Percentiles rank a stretch among this genome's conserved stretches.
These are phyloP conservation scores for Erodium maritimum DNA, from an alignment of 345 rosid genomes.

Conservation along the genomic window DNA sequence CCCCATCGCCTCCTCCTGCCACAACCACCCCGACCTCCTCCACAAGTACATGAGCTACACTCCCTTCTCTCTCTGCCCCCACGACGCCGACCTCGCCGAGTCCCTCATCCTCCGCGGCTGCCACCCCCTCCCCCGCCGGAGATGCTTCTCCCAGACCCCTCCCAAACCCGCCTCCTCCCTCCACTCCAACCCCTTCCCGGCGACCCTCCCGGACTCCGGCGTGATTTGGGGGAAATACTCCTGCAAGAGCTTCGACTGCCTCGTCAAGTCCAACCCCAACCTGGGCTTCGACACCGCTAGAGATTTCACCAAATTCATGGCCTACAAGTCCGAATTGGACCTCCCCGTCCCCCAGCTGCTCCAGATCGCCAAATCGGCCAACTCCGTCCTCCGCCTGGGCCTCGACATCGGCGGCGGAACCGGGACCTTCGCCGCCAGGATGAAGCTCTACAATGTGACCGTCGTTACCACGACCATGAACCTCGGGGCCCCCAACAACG, in stretches of 20 bases:
- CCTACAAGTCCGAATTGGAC: conserved; percentile 63
- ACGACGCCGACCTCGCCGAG: conserved; percentile 63
- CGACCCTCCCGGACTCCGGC: conserved; percentile 49
- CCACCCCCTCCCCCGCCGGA: conserved; percentile 97
- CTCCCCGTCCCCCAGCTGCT: conserved; percentile 79
- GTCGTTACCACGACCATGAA: conserved; percentile 85
- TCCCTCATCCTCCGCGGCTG: conserved; percentile 86
- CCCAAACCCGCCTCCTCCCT: conserved; percentile 33
- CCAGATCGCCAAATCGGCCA: conserved; percentile 48
- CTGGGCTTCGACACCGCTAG: conserved; percentile 47
- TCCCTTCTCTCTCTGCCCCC: conserved; percentile 76
- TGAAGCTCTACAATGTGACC: conserved; percentile 63
- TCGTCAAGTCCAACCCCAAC: conserved; percentile 34
- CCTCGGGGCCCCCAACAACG: conserved; percentile 75
- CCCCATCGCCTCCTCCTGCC: conserved; percentile 84
- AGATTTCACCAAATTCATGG: conserved; percentile 38
- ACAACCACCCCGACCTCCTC: conserved; percentile 74
- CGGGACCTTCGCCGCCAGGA: conserved; percentile 74
- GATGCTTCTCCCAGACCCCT: conserved; percentile 84
- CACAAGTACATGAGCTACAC: conserved; percentile 76
- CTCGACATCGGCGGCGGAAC: conserved; percentile 85
- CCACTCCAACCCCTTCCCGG: conserved; percentile 31
- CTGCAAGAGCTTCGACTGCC: conserved; percentile 69
- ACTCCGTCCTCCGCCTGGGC: conserved; percentile 57
- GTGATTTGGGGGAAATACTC: conserved; percentile 63